Evolutionary conservation across 2,329 filamentous ascomycete species (phyloP).

Genomic region (Hypoxylon sp.): DNA sequence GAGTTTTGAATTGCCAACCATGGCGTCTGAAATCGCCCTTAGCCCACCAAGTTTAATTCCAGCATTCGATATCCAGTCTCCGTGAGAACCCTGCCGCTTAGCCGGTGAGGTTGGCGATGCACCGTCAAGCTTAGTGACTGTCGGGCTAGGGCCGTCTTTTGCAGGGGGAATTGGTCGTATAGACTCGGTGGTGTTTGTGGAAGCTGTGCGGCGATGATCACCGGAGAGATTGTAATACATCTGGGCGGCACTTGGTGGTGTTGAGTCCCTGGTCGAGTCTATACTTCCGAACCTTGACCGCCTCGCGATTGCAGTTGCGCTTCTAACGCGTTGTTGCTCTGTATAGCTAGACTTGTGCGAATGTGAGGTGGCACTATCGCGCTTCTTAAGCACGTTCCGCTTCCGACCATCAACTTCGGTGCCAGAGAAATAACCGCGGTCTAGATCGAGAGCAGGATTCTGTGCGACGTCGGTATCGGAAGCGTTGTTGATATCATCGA

Average conservation of each 20-base stretch:
- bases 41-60: constrained; percentile 72
- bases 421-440: constrained; percentile 94
- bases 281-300: constrained; percentile 85
- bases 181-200: constrained; percentile 70
- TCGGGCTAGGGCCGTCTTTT: constrained; percentile 69
- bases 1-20: constrained; percentile 67
- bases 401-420: constrained; percentile 81
- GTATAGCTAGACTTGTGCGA: constrained; percentile 82
- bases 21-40: constrained; percentile 86
- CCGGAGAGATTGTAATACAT: constrained; percentile 75
- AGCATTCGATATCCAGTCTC: constrained; percentile 72
- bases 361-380: constrained; percentile 72
- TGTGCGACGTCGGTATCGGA: constrained; percentile 57
- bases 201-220: constrained; percentile 73
- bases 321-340: constrained; percentile 79
- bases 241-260: constrained; percentile 74
- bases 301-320: constrained; percentile 74
- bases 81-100: constrained; percentile 62
- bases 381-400: constrained; percentile 86
- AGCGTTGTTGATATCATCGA: constrained; percentile 61
- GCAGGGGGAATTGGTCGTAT: constrained; percentile 65
- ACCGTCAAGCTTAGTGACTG: constrained; percentile 72
- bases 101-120: constrained; percentile 63
- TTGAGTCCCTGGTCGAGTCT: constrained; percentile 77
- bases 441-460: constrained; percentile 74